These are phyloP conservation scores for Kodamaea neixiangensis DNA, from an alignment of 805 yeast species.

Conservation along the genomic window DNA sequence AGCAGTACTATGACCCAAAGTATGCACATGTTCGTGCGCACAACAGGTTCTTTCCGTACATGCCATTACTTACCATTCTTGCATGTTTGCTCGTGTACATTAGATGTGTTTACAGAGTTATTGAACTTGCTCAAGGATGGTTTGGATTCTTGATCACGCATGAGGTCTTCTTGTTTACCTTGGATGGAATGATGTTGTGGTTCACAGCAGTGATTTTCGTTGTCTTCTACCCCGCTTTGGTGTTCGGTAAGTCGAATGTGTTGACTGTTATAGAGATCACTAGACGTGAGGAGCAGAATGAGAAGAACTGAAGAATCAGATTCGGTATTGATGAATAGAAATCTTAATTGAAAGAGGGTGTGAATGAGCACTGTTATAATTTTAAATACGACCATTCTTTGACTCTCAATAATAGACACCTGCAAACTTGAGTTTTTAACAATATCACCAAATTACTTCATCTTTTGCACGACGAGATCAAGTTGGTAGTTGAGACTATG, in stretches of 20 bases:
- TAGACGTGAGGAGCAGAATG: no score
- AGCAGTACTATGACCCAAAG: slow-evolving; percentile 32
- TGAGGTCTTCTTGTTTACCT: slow-evolving; percentile 41
- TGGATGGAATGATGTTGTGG: slow-evolving; percentile 33
- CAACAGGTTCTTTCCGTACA: slow-evolving; percentile 37
- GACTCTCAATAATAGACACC: no score
- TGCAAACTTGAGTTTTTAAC: no score
- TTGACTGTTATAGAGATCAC: slow-evolving; percentile 6
- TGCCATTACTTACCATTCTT: slow-evolving; percentile 46
- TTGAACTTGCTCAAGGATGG: slow-evolving; percentile 77
- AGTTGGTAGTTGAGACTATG: no score
- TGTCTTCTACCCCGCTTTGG: slow-evolving; percentile 63
- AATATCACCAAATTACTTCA: no score
- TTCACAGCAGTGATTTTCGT: slow-evolving; percentile 22
- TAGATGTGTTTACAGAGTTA: slow-evolving; percentile 72
- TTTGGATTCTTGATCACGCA: slow-evolving; percentile 58
- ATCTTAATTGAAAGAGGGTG: no score
- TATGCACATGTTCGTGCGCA: slow-evolving; percentile 35
- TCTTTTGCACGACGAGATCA: no score
- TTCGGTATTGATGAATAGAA: no score
- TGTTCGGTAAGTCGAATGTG: slow-evolving; percentile 48
- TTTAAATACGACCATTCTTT: no score
- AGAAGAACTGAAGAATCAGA: no score
- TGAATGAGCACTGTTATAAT: no score
- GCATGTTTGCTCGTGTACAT: slow-evolving; percentile 57